Conservation (phyloP, 371 early-diverging fungal genomes). For the Apophysomyces elegans region DNA sequence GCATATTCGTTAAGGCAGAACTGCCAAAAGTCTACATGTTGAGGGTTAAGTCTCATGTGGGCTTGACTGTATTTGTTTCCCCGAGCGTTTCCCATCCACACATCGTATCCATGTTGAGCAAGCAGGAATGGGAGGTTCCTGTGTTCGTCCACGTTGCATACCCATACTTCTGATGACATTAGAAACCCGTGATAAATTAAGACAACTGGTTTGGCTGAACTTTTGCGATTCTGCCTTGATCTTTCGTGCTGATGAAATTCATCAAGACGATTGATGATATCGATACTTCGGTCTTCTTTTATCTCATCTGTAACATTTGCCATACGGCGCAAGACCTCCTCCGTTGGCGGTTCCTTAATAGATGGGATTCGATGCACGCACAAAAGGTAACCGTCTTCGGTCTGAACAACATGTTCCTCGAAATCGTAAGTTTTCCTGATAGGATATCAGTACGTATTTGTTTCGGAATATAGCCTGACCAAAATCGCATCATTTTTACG, state of each 20-base stretch:
- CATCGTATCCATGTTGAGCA: conserved; percentile 91
- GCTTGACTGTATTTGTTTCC: conserved; percentile 96
- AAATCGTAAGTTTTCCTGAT: conserved; percentile 62
- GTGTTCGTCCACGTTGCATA: conserved; percentile 76
- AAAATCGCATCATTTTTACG: conserved; percentile 70
- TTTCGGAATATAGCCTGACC: conserved; percentile 42
- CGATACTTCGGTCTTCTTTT: conserved; percentile 22
- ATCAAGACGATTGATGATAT: conserved; percentile 40
- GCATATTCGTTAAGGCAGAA: conserved; percentile 94
- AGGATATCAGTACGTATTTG: conserved; percentile 10
- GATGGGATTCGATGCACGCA: conserved; percentile 85
- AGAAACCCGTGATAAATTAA: conserved; percentile 94
- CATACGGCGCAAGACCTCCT: not conserved
- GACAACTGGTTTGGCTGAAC: conserved; percentile 74
- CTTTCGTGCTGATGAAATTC: conserved; percentile 24
- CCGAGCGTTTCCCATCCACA: conserved; percentile 96
- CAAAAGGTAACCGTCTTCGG: conserved; percentile 88
- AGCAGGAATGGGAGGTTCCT: conserved; percentile 74
- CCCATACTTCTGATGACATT: conserved; percentile 93
- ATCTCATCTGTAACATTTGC: not conserved
- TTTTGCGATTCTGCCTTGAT: conserved; percentile 7
- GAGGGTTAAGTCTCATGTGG: conserved; percentile 71
- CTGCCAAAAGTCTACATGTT: conserved; percentile 87
- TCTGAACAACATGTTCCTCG: conserved; percentile 88
- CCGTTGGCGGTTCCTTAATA: not conserved